phyloP scores from a whole-genome alignment of 805 yeast species.

The Yarrowia deformans region DNA sequence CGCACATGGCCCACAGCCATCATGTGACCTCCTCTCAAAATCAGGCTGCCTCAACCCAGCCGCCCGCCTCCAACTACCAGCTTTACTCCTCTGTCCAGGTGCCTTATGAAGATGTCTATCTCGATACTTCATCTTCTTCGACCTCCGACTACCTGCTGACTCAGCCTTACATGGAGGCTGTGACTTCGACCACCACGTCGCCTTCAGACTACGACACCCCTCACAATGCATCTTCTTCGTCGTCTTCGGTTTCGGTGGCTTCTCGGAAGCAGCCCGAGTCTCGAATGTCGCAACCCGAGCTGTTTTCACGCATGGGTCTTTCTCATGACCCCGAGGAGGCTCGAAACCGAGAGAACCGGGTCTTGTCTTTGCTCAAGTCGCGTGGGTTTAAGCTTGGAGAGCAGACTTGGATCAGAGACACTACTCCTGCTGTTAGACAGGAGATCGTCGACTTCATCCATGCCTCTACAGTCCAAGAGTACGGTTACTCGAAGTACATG shows the following conservation, averaged over 20 bases:
- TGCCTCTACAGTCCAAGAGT: slow-evolving; percentile 56
- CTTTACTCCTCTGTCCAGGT: slow-evolving; percentile 7
- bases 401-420: slow-evolving; percentile 85
- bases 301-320: slow-evolving; percentile 53
- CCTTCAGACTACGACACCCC: slow-evolving; percentile 35
- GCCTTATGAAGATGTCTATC: slow-evolving; percentile 25
- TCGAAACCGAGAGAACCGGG: slow-evolving; percentile 51
- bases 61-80: slow-evolving; percentile 4
- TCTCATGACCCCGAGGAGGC: slow-evolving; percentile 51
- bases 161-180: slow-evolving; percentile 22
- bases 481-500: slow-evolving; percentile 61
- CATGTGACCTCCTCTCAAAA: background rate
- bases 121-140: background rate
- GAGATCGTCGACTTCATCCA: slow-evolving; percentile 59
- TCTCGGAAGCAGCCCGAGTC: slow-evolving; percentile 48
- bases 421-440: slow-evolving; percentile 61
- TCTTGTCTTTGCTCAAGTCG: slow-evolving; percentile 53
- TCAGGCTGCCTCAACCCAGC: background rate
- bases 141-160: slow-evolving; percentile 18
- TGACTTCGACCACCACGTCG: slow-evolving; percentile 17
- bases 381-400: slow-evolving; percentile 77
- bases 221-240: slow-evolving; percentile 29
- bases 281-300: slow-evolving; percentile 51
- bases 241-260: slow-evolving; percentile 13
- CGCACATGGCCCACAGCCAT: background rate